A percentile compares a stretch with the other conserved stretches of the same genome.
Conservation (phyloP, 1,139 yeast species). For the Lodderomyces oxycetoniae region DNA sequence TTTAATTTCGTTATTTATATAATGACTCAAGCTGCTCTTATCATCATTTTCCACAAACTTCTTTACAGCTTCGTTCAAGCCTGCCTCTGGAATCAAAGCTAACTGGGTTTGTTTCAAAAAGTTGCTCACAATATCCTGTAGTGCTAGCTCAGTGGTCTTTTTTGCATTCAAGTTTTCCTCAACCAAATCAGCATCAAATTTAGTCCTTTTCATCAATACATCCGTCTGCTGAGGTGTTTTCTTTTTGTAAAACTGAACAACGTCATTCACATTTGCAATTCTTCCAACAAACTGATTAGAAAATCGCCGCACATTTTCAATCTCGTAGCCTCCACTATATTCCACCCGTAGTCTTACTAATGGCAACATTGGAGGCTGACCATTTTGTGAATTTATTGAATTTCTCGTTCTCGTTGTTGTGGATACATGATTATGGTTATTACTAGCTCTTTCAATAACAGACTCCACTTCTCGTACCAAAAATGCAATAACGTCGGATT, state of each 20-base stretch:
- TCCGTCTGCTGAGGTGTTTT: conserved; percentile 16
- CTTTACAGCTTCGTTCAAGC: conserved; percentile 69
- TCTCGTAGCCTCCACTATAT: conserved; percentile 84
- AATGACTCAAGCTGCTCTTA: conserved; percentile 61
- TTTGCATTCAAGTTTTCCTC: conserved; percentile 16
- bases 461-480: conserved; percentile 60
- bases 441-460: conserved; percentile 57
- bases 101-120: conserved; percentile 60
- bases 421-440: conserved; percentile 14
- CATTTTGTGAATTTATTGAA: conserved; percentile 1
- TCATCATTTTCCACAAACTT: conserved; percentile 80
- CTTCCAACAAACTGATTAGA: conserved; percentile 86
- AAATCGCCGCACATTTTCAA: conserved; percentile 85
- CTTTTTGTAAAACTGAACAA: conserved; percentile 64
- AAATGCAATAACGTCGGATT: conserved; percentile 57
- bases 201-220: conserved; percentile 16
- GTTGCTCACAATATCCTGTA: conserved; percentile 41
- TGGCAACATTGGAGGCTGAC: conserved; percentile 68
- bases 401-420: not conserved
- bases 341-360: conserved; percentile 79
- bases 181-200: conserved; percentile 21
- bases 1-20: conserved; percentile 62
- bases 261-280: conserved; percentile 87
- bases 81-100: conserved; percentile 69
- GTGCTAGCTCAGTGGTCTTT: conserved; percentile 17